Percentiles rank a stretch among this genome's conserved stretches.
phyloP scores from a whole-genome alignment of 768 basidiomycete genomes.

The Imleria badia region DNA sequence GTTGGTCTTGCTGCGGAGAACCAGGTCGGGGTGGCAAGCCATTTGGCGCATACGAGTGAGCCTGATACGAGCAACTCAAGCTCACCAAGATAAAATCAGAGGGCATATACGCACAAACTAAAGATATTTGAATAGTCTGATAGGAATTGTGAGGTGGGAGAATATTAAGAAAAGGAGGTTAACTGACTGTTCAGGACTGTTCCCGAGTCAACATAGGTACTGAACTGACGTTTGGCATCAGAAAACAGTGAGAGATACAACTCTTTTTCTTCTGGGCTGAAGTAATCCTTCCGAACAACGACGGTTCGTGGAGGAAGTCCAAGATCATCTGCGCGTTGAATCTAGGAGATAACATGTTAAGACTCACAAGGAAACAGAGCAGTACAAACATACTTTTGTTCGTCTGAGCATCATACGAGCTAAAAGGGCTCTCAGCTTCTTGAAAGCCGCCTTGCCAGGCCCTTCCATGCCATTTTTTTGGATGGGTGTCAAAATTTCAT shows the following conservation, averaged over 20 bases:
- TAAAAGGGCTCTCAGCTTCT: conserved; percentile 85
- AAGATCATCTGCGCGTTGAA: conserved; percentile 95
- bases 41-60: conserved; percentile 96
- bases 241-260: conserved; percentile 89
- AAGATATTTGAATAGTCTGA: conserved; percentile 89
- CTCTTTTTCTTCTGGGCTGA: conserved; percentile 97
- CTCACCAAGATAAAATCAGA: not conserved
- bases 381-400: conserved; percentile 57
- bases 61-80: conserved; percentile 38
- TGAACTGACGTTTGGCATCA: conserved; percentile 90
- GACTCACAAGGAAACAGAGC: not conserved
- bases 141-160: conserved; percentile 3
- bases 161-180: not conserved
- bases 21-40: conserved; percentile 94
- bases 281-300: conserved; percentile 84
- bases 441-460: conserved; percentile 81
- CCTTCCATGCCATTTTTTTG: conserved; percentile 86
- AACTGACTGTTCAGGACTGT: conserved; percentile 88
- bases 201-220: conserved; percentile 85
- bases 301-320: conserved; percentile 93
- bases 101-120: conserved; percentile 52
- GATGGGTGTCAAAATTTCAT: conserved; percentile 94
- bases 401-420: conserved; percentile 95
- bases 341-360: conserved; percentile 37
- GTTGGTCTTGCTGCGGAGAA: conserved; percentile 83